Base-by-base conservation (phyloP, 2,329 filamentous ascomycete species). In the Ceratocystiopsis minuta region DNA sequence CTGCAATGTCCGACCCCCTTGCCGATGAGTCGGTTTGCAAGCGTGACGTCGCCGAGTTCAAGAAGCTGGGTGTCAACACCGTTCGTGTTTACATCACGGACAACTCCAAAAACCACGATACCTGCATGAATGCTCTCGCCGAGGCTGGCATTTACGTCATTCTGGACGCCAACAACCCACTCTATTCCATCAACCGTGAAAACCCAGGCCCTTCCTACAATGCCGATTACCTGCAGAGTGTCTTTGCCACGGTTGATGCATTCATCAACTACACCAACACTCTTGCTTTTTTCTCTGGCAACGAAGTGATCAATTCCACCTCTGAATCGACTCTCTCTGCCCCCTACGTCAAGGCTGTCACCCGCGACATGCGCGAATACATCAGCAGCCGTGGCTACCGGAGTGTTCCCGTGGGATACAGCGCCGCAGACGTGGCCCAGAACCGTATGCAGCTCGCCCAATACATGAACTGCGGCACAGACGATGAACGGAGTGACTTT, bases 71-170 rank as follows among this genome's bases (percentile, higher is more conserved):
- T 39, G 66, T 94, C 63, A 95, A 95, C 68, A 86, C 85, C 20
- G 69, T 95, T 56, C 86, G 87, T 60, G 81, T 94, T 47, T 95
- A 94, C 70, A 85, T 80, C 15, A 78, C 92, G 51, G 87, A 95
- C 67, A 94, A 94, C 70, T 78, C 77, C 40, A 64, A 68, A 52
- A 63, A 79, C 59, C 87, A 95, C 63, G 78, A 87, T 53, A 70
- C 75, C 48, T 95, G 87, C 68, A 95, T 95, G 87, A 65, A 69
- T 46, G 68, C 72, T 37, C 70, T 94, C 46, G 78, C 75, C 41
- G 80, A 81, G 53, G 86, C 84, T 48, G 83, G 83, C 53, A 94
- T 94, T 67, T 94, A 94, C 67, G 73, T 93, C 41, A 83, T 92
- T 34, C 68, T 93, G 40, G 86, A 94, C 54, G 81, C 90, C 67